Evolutionary conservation across 1,139 yeast species (phyloP), one percentile per base, ranked within the genome.

Genomic region (Diutina pseudorugosa): DNA sequence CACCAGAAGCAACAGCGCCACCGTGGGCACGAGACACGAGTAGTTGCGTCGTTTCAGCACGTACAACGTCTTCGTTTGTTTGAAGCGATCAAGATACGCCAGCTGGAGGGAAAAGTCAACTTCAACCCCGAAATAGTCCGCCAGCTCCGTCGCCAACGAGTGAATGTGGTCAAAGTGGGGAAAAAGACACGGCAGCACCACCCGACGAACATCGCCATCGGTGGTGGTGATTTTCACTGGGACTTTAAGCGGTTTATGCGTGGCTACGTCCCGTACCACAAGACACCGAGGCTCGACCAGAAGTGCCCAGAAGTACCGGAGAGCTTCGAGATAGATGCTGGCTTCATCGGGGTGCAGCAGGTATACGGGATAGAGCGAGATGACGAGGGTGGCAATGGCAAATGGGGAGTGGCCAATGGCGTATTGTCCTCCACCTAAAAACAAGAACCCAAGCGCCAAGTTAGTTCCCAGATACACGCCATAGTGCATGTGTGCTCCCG

Each of bases 351-450:
- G 50, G n/a, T 16, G 47, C 50, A 19, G 50, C 0, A 94, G 88
- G 58, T 82, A 82, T 5, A 85, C 75, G 0, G 97, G 96, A 57
- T 86, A 85, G 51, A 84, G 72, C 2, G 96, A 78, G 0, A 86
- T 79, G 1, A 90, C 72, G 56, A 89, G 71, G n/a, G 84, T 71
- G 0, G 95, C 95, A 55, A 85, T 72, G 6, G 87, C 82, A 60
- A 89, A 75, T 57, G 82, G 77, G 12, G 83, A 73, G 47, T 76
- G 75, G 36, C 79, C 75, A 57, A 93, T 79, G 0, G 95, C 93
- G 67, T 82, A 89, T 64, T 89, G 96, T 0, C 98, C 97, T 4
- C 96, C 95, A 0, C 97, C 96, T 47, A 93, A 67, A 62, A 93
- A 91, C 53, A 93, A 69, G 58, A 91, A 82, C 1, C 99, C 99